Evolutionary conservation across 306 rosid genomes (phyloP), one percentile per base, ranked within the genome.

Genomic region (Gynostemma pentaphyllum): DNA sequence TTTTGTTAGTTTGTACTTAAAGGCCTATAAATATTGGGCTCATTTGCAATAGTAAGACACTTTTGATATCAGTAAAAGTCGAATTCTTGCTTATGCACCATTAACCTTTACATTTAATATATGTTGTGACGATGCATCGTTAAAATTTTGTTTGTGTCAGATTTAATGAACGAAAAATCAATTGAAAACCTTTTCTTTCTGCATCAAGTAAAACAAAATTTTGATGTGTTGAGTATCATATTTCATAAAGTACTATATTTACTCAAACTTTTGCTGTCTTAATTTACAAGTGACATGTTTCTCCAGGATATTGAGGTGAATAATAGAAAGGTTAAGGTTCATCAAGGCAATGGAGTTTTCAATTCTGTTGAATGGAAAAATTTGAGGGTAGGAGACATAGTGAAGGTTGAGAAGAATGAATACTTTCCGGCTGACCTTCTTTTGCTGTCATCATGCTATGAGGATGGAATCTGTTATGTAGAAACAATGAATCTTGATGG

Each of bases 401-500:
- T 84, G 70, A 92, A 78, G 86, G 81, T 88, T 34, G 79, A 72
- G 66, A 92, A 92, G 76, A 84, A 88, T 30, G 94, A 84, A 71
- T 92, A 86, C 79, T 92, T 92, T 75, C 99, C 99, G 0, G 89
- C 96, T 1, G 99, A 92, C 67, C 90, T 92, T 23, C 68, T 92
- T 24, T 80, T 92, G 74, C 92, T 92, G 73, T 92, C 99, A 2
- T 88, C 99, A 30, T 73, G 87, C 79, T 92, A 81, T 53, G 96
- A 86, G 32, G 99, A 88, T 81, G 90, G 95, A 63, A 47, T 92
- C 45, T 92, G 96, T 78, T 92, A 92, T 62, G 99, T 92, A 24
- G 99, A 92, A 78, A 92, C 96, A 27, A 92, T 88, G 99, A 92
- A 82, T 75, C 90, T 92, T 70, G 99, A 92, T 59, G 96, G 99